These are phyloP conservation scores for Phytophthora kernoviae DNA, from an alignment of 352 stramenopile genomes.

Conservation along the genomic window DNA sequence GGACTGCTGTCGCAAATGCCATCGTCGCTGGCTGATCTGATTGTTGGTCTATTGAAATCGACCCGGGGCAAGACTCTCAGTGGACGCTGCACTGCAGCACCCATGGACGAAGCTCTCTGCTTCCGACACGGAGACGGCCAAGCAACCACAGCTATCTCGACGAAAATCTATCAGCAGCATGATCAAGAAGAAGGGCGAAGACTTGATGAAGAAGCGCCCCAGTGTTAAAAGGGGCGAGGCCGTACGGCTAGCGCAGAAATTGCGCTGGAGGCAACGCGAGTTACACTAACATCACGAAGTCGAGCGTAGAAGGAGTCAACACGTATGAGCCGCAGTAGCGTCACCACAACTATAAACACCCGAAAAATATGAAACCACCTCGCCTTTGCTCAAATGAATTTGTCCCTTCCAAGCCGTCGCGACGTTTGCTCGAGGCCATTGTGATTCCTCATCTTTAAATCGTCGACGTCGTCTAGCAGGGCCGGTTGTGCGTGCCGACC, in stretches of 20 bases:
- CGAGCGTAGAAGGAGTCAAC: constrained; percentile 15
- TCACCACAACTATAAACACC: constrained; percentile 26
- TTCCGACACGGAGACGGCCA: constrained; percentile 3
- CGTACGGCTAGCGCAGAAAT: constrained; percentile 55
- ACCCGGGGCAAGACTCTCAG: constrained; percentile 53
- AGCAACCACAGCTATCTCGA: constrained; percentile 18
- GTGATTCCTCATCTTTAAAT: not conserved
- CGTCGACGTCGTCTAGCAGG: constrained; percentile 1
- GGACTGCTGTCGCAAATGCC: constrained; percentile 33
- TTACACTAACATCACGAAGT: constrained; percentile 45
- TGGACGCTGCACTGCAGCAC: constrained; percentile 55
- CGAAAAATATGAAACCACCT: constrained; percentile 20
- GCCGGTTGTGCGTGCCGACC: too few relatives aligned
- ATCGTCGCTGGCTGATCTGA: constrained; percentile 40
- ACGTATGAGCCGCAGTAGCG: not conserved
- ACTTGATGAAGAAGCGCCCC: constrained; percentile 31
- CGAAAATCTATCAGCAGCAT: constrained; percentile 29
- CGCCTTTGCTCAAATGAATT: not conserved
- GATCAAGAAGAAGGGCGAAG: constrained; percentile 35
- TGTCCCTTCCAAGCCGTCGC: constrained; percentile 26
- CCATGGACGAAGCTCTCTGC: constrained; percentile 42
- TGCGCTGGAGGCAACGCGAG: constrained; percentile 60
- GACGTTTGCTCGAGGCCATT: constrained; percentile 10
- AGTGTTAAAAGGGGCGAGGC: constrained; percentile 27
- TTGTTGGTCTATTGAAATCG: constrained; percentile 56